Conservation (phyloP, 257 asterid species). For the Haberlea rhodopensis region DNA sequence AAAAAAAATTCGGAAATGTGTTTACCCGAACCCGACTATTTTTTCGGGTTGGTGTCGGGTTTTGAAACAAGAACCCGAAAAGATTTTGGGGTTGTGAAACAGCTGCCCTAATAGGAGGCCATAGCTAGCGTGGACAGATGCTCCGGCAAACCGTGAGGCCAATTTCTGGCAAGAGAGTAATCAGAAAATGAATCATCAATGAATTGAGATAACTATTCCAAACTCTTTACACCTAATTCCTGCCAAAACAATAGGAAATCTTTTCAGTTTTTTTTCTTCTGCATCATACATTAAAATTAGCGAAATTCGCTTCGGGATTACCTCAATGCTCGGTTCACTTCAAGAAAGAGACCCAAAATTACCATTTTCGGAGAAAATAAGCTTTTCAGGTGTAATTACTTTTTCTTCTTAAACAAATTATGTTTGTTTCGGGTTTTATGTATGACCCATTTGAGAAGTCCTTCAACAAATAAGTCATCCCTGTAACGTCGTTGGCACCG, state of each 20-base stretch:
- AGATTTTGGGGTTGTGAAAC: slow-evolving; percentile 55
- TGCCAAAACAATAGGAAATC: slow-evolving; percentile 24
- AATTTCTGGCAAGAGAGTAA: slow-evolving; percentile 48
- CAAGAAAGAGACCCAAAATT: slow-evolving; percentile 53
- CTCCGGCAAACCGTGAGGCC: slow-evolving; percentile 38
- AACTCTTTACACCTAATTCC: slow-evolving; percentile 78
- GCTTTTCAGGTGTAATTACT: too few species aligned
- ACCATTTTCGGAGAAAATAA: slow-evolving; percentile 29
- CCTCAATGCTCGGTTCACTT: slow-evolving; percentile 57
- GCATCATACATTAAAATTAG: background rate
- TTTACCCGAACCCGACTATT: too few species aligned
- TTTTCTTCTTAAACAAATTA: slow-evolving; percentile 25
- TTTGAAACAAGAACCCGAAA: too few species aligned
- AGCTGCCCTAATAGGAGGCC: slow-evolving; percentile 15
- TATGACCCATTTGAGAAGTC: too few species aligned
- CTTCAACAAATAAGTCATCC: too few species aligned
- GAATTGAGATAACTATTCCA: slow-evolving; percentile 84
- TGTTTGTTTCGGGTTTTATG: slow-evolving; percentile 24
- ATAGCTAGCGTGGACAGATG: slow-evolving; percentile 25
- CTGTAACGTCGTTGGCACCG: too few species aligned
- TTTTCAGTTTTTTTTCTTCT: background rate
- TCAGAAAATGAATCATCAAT: slow-evolving; percentile 75
- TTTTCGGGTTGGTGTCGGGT: too few species aligned
- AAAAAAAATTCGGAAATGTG: too few species aligned
- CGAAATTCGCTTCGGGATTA: slow-evolving; percentile 26